Evolutionary conservation across 2,329 filamentous ascomycete genomes (phyloP).

Genomic region (Aureobasidium vineae): DNA sequence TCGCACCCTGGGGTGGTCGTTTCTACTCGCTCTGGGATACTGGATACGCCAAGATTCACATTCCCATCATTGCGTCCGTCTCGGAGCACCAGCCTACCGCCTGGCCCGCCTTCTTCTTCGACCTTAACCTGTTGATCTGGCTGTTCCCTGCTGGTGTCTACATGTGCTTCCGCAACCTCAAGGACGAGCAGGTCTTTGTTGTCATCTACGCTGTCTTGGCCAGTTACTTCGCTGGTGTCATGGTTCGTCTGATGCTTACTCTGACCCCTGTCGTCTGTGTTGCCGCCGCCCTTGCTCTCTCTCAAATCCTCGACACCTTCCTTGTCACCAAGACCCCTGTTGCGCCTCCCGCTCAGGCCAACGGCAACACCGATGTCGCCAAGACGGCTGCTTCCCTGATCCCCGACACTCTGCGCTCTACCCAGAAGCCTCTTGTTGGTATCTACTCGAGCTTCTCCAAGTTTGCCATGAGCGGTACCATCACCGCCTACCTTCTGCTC

Average conservation of each 20-base stretch:
- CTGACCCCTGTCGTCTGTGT: slow-evolving; percentile 96
- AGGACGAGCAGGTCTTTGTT: slow-evolving; percentile 96
- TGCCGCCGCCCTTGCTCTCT: slow-evolving; percentile 83
- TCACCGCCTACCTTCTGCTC: slow-evolving; percentile 78
- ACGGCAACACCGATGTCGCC: slow-evolving; percentile 45
- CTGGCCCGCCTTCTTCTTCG: slow-evolving; percentile 99
- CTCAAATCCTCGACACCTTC: slow-evolving; percentile 85
- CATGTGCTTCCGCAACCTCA: slow-evolving; percentile 91
- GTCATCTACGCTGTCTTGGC: slow-evolving; percentile 96
- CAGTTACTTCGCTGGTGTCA: slow-evolving; percentile 98
- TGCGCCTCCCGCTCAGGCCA: slow-evolving; percentile 45
- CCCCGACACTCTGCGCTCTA: slow-evolving; percentile 63
- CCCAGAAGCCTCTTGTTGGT: slow-evolving; percentile 71
- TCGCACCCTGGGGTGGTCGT: slow-evolving; percentile 95
- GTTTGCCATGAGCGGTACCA: slow-evolving; percentile 66
- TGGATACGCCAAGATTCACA: slow-evolving; percentile 97
- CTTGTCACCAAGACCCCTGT: slow-evolving; percentile 65
- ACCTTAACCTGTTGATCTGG: slow-evolving; percentile 98
- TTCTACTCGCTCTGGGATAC: slow-evolving; percentile 99
- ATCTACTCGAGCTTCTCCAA: slow-evolving; percentile 82
- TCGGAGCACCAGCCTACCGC: slow-evolving; percentile 99
- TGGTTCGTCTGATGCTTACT: slow-evolving; percentile 98
- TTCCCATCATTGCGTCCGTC: slow-evolving; percentile 99
- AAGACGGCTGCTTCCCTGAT: slow-evolving; percentile 58
- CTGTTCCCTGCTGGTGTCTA: slow-evolving; percentile 98